A percentile compares a stretch with the other conserved stretches of the same genome.
phyloP scores from a whole-genome alignment of 129 eudicot genomes.

The Flaveria sonorensis region DNA sequence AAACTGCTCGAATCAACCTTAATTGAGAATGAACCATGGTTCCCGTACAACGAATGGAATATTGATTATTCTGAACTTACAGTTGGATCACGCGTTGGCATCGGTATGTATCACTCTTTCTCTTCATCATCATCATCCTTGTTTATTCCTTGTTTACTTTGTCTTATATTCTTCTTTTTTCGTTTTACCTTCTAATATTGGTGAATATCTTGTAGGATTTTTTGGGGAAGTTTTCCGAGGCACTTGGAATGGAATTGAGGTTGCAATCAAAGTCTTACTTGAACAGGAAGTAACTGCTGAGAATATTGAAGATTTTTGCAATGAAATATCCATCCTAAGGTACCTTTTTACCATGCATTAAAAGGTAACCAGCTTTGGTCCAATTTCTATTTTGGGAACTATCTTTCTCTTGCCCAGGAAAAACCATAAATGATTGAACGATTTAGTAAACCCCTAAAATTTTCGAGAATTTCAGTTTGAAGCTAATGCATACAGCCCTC shows the following conservation, averaged over 20 bases:
- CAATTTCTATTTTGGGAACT: not conserved
- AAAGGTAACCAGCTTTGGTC: not conserved
- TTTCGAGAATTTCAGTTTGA: not conserved
- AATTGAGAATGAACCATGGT: conserved; percentile 52
- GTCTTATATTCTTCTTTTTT: not conserved
- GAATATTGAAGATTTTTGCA: conserved; percentile 89
- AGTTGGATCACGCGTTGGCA: conserved; percentile 79
- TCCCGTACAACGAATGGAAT: conserved; percentile 82
- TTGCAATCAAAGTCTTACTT: conserved; percentile 88
- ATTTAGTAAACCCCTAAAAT: not conserved
- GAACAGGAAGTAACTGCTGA: conserved; percentile 81
- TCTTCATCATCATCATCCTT: not conserved
- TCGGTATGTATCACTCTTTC: conserved; percentile 48
- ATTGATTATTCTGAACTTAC: conserved; percentile 76
- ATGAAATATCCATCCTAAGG: conserved; percentile 90
- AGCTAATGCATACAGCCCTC: not conserved
- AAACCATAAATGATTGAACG: not conserved
- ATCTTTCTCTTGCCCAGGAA: not conserved
- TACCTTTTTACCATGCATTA: conserved; percentile 23
- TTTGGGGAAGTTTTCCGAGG: conserved; percentile 98
- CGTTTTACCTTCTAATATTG: not conserved
- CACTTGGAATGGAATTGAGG: conserved; percentile 85
- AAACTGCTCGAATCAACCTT: conserved; percentile 57
- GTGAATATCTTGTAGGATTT: conserved; percentile 53
- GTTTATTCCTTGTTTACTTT: not conserved